Evolutionary conservation across 106 monocot genomes (phyloP), one percentile per base, ranked within the genome.

Genomic region (Narthecium ossifragum): DNA sequence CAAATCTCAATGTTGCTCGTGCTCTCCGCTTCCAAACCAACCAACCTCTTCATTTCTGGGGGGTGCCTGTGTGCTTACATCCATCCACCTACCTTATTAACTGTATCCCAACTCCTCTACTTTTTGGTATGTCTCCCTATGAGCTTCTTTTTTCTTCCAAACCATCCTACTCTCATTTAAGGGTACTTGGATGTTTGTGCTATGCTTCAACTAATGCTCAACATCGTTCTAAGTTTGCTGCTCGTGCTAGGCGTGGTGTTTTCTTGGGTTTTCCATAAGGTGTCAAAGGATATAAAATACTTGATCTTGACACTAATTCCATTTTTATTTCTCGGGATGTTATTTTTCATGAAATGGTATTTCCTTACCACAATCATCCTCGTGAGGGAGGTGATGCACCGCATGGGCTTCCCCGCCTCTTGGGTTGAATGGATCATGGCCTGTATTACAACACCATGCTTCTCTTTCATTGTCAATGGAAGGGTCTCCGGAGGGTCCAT

Each of bases 41-140:
- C n/a, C n/a, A n/a, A n/a, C n/a, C n/a, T n/a, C n/a, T n/a, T n/a
- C n/a, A n/a, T n/a, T n/a, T n/a, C n/a, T n/a, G n/a, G n/a, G n/a
- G n/a, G n/a, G n/a, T n/a, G n/a, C n/a, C n/a, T 58, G 9, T 53
- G 60, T 15, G 61, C 61, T 11, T 41, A 17, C 10, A 12, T 41
- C 2, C 41, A 14, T 5, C 2, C 10, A 1, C 14, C 41, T 14
- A 41, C 41, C 41, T 41, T 5, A 14, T 41, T 3, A 41, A 41
- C 10, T 1, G 41, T 14, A 5, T 8, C 17, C 41, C 41, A 14
- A 14, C 41, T 14, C 41, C 41, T 17, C 17, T 5, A 8, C 2
- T 12, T 14, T 11, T 6, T 6, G 11, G 17, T 41, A 41, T 14
- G 17, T 14, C 41, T 5, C 41, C 41, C 7, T 41, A 14, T 12